A percentile compares a stretch with the other conserved stretches of the same genome.
Conservation (phyloP, 129 eudicot species). For the Flaveria robusta region DNA sequence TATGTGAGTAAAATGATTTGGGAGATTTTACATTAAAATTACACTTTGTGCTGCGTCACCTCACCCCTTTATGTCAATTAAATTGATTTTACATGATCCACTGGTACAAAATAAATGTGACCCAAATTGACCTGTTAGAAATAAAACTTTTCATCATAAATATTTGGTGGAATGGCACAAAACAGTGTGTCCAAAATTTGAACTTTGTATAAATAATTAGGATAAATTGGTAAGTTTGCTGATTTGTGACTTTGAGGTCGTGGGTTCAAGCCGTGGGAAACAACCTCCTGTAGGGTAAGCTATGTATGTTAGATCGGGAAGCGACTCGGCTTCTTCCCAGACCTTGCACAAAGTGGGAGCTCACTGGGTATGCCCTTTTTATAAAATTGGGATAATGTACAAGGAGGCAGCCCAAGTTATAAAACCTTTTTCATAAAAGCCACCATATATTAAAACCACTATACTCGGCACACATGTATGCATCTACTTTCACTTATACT, state of each 20-base stretch:
- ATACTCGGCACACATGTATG: neutral
- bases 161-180: neutral
- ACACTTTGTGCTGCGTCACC: neutral
- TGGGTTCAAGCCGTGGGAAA: too few relatives aligned
- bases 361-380: too few relatives aligned
- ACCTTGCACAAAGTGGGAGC: too few relatives aligned
- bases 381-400: neutral
- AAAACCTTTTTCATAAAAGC: neutral
- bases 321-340: too few relatives aligned
- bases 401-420: neutral
- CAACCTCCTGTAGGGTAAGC: too few relatives aligned
- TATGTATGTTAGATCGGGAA: too few relatives aligned
- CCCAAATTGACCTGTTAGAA: neutral
- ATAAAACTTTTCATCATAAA: neutral
- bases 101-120: neutral
- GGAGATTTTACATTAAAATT: neutral
- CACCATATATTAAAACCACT: conserved; percentile 1
- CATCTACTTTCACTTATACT: neutral
- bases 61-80: neutral
- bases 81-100: neutral
- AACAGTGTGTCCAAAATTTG: neutral
- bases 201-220: neutral
- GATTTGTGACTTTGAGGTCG: too few relatives aligned
- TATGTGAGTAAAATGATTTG: neutral
- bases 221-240: neutral